Percentiles rank a stretch among this genome's conserved stretches.
phyloP scores from a whole-genome alignment of 441 rosid species.

The Cnidoscolus chayamansa region DNA sequence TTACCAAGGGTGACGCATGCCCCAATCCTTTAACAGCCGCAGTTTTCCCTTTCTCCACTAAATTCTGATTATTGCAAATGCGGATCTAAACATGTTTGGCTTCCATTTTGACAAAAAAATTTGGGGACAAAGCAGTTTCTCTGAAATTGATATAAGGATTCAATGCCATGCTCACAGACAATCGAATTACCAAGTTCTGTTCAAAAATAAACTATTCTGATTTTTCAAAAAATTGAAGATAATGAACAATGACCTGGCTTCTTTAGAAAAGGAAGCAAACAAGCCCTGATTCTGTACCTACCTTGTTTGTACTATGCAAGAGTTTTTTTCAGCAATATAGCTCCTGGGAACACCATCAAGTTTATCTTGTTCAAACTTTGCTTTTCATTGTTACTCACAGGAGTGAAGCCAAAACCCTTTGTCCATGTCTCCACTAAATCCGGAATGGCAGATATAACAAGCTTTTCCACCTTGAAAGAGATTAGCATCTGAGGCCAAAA shows the following conservation, averaged over 20 bases:
- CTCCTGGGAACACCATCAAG: constrained; percentile 89
- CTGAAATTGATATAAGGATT: constrained; percentile 27
- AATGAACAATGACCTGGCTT: background rate
- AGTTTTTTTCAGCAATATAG: constrained; percentile 65
- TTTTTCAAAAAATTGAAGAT: constrained; percentile 10
- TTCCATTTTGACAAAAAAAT: background rate
- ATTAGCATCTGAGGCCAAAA: constrained; percentile 52
- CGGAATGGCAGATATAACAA: constrained; percentile 89
- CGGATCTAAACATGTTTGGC: constrained; percentile 10
- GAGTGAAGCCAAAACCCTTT: constrained; percentile 70
- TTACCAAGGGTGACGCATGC: constrained; percentile 21
- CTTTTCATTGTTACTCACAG: constrained; percentile 56
- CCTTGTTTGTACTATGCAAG: constrained; percentile 31
- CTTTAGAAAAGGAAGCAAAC: constrained; percentile 9
- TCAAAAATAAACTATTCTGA: background rate
- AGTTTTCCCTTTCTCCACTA: constrained; percentile 17
- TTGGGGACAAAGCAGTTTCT: constrained; percentile 6
- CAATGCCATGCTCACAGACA: constrained; percentile 16
- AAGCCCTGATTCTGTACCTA: constrained; percentile 38
- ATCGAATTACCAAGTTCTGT: constrained; percentile 4
- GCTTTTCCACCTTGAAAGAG: constrained; percentile 78
- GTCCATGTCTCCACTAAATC: constrained; percentile 82
- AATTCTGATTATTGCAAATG: constrained; percentile 14
- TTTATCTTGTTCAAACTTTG: constrained; percentile 54
- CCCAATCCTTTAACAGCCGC: constrained; percentile 14